phyloP scores from a whole-genome alignment of 352 stramenopile species.

The Phytophthora cryptogea region DNA sequence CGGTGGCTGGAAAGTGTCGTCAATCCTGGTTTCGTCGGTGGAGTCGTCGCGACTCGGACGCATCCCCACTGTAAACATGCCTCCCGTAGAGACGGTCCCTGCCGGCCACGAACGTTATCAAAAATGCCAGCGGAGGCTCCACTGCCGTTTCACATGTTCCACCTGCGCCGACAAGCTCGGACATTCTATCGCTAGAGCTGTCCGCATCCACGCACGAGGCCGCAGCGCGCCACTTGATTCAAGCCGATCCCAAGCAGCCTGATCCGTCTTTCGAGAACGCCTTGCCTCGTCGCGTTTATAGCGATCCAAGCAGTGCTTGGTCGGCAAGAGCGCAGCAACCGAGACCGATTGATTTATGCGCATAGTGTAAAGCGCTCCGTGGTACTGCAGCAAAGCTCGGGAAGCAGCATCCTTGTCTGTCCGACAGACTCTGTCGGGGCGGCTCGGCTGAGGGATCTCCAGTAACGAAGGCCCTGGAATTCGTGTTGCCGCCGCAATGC shows the following conservation, averaged over 20 bases:
- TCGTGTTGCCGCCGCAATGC: too few species aligned
- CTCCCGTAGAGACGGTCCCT: neutral
- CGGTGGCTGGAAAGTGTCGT: neutral
- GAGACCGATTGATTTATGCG: too few species aligned
- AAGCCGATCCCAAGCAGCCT: slow-evolving; percentile 15
- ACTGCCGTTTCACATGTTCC: neutral
- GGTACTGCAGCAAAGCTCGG: too few species aligned
- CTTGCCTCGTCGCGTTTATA: too few species aligned
- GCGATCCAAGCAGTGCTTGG: too few species aligned
- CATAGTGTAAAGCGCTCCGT: too few species aligned
- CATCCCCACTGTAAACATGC: neutral
- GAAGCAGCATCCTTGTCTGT: too few species aligned
- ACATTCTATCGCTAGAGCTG: neutral
- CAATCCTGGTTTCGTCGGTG: neutral
- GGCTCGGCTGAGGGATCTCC: too few species aligned
- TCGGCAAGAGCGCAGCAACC: too few species aligned
- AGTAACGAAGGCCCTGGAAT: too few species aligned
- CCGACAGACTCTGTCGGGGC: too few species aligned
- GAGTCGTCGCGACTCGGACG: neutral
- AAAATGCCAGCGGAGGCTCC: neutral
- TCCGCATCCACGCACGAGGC: neutral
- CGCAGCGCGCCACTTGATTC: slow-evolving; percentile 7
- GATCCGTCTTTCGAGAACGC: neutral
- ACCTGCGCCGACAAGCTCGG: neutral
- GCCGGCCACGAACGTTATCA: neutral